phyloP scores from a whole-genome alignment of 352 stramenopile species.

The Phytophthora nicotianae region DNA sequence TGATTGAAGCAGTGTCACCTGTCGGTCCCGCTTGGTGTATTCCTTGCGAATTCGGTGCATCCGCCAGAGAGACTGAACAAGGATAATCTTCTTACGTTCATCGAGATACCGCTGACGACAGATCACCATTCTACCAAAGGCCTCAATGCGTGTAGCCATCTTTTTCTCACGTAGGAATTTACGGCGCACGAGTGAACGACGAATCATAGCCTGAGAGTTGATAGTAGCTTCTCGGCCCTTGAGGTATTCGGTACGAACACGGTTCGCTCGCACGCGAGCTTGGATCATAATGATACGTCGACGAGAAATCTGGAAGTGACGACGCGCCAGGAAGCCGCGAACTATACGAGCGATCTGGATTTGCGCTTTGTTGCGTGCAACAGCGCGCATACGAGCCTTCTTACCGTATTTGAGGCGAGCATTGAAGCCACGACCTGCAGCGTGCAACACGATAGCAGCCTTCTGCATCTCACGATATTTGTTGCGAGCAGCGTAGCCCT shows the following conservation, averaged over 20 bases:
- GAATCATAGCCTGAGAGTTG: constrained; percentile 90
- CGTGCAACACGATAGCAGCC: constrained; percentile 79
- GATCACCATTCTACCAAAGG: constrained; percentile 85
- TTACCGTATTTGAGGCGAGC: constrained; percentile 89
- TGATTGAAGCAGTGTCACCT: constrained; percentile 79
- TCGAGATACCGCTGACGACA: constrained; percentile 67
- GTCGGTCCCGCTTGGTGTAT: constrained; percentile 49
- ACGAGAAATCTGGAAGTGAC: constrained; percentile 54
- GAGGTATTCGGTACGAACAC: constrained; percentile 87
- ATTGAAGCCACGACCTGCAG: constrained; percentile 76
- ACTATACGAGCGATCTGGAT: constrained; percentile 75
- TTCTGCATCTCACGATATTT: constrained; percentile 77
- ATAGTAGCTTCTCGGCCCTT: constrained; percentile 87
- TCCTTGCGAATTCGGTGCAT: constrained; percentile 72
- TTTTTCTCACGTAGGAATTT: constrained; percentile 86
- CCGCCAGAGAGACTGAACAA: constrained; percentile 81
- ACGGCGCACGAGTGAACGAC: constrained; percentile 71
- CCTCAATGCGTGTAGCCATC: constrained; percentile 87
- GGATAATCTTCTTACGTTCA: constrained; percentile 69
- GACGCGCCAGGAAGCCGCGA: constrained; percentile 72
- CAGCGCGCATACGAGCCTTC: constrained; percentile 75
- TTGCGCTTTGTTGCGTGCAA: constrained; percentile 80
- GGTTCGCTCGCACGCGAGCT: constrained; percentile 83
- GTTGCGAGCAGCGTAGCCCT: constrained; percentile 60
- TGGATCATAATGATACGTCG: constrained; percentile 88